Base-by-base conservation (phyloP, 768 basidiomycete species). In the Trametopsis cervina region DNA sequence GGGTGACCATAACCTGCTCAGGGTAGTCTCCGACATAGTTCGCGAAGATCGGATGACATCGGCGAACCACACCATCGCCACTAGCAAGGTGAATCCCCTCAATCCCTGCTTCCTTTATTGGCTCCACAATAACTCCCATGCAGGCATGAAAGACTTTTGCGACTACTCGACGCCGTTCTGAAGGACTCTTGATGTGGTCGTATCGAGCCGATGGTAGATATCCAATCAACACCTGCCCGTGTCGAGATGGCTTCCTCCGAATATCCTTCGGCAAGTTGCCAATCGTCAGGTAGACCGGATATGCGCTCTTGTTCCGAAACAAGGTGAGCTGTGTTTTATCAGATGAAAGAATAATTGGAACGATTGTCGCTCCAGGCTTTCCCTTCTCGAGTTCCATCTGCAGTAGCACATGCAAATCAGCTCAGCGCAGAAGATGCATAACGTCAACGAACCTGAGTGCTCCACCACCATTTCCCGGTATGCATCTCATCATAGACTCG, bases 401-500 rank as follows among this genome's bases (percentile, higher is more conserved):
- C 6, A 29, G 24, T 21, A 41, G 3, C 9, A 9, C 17, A 22
- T 23, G 17, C 39, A 22, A n/a, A 26, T 10, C 13, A 10, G 6
- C 40, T 36, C 29, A 46, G 44, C 17, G 1, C 3, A 44, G 4
- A 39, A n/a, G 39, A 23, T 7, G 10, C 27, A 29, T 17, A 38
- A n/a, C n/a, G n/a, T n/a, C n/a, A n/a, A n/a, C n/a, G 22, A 50
- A 75, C 75, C 63, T 77, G 76, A 1, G 63, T 69, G 7, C 40
- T 40, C 74, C 75, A 77, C 76, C 75, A 77, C 76, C 76, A 78
- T 40, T 67, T 64, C 0, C 69, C 73, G 0, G 72, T 76, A 36
- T 74, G 62, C 66, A 76, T 68, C 38, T 76, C 72, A 50, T 59
- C 52, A 47, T 66, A 75, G 0, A 73, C 13, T 0, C 63, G 48